These are phyloP conservation scores for Curvularia spicifera DNA, from an alignment of 2,329 filamentous ascomycete genomes.

Conservation along the genomic window DNA sequence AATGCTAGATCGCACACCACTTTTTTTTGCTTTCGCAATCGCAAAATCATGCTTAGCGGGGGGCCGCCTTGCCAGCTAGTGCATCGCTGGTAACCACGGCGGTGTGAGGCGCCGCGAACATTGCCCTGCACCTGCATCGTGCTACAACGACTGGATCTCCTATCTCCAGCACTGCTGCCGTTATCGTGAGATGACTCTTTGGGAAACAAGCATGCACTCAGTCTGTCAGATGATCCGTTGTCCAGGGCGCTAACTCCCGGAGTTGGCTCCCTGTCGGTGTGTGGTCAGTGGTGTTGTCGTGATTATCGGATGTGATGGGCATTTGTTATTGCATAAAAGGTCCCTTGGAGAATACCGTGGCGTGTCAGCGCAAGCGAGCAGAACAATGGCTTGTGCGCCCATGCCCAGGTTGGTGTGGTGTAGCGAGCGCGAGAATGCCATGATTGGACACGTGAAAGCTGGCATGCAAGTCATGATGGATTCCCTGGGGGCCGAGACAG, in stretches of 20 bases:
- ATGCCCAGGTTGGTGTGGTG: conserved; percentile 5
- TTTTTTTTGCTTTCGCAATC: conserved; percentile 2
- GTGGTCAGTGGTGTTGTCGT: conserved; percentile 7
- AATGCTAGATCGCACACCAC: conserved; percentile 18
- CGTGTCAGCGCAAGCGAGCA: conserved; percentile 3
- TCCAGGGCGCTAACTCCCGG: conserved; percentile 17
- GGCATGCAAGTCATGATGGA: background rate
- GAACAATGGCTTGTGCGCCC: conserved; percentile 3
- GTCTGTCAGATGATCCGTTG: conserved; percentile 18
- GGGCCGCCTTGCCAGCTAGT: conserved; percentile 1
- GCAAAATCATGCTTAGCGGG: background rate
- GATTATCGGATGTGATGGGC: conserved; percentile 11
- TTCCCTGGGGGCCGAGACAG: background rate
- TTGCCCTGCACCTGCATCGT: conserved; percentile 30
- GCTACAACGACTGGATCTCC: conserved; percentile 19
- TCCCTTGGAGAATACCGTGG: background rate
- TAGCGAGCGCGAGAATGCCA: background rate
- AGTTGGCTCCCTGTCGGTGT: conserved; percentile 9
- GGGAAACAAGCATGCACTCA: conserved; percentile 15
- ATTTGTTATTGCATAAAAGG: conserved; percentile 7
- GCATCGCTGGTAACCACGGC: conserved; percentile 7
- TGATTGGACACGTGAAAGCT: conserved; percentile 2
- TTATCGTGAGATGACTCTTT: conserved; percentile 31
- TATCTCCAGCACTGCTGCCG: conserved; percentile 8
- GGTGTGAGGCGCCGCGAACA: conserved; percentile 7